phyloP scores from a whole-genome alignment of 2,329 filamentous ascomycete genomes.

The Colletotrichum somersetense region DNA sequence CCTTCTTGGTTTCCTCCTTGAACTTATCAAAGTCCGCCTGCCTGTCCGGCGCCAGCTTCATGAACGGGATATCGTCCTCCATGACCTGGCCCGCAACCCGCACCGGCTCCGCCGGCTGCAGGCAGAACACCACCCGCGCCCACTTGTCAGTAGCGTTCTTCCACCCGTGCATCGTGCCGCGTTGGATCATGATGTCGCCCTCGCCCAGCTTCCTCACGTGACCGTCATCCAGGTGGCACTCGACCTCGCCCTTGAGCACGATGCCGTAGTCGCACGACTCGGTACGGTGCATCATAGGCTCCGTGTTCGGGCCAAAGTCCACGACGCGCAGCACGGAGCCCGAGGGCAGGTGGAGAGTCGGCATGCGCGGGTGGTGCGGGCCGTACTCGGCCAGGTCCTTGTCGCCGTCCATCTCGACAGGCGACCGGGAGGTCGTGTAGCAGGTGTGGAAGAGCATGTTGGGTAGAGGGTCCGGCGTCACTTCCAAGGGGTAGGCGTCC shows the following conservation, averaged over 20 bases:
- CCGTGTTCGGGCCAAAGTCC: slow-evolving; percentile 40
- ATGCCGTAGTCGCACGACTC: slow-evolving; percentile 61
- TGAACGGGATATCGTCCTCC: slow-evolving; percentile 38
- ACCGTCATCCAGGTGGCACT: slow-evolving; percentile 59
- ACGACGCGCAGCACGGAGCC: slow-evolving; percentile 40
- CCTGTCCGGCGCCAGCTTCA: slow-evolving; percentile 31
- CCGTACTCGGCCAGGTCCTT: slow-evolving; percentile 36
- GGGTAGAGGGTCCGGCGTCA: slow-evolving; percentile 34
- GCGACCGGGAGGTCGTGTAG: slow-evolving; percentile 42
- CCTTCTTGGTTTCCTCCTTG: slow-evolving; percentile 31
- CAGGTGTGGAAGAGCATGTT: slow-evolving; percentile 44
- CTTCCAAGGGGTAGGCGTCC: slow-evolving; percentile 41
- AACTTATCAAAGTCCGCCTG: slow-evolving; percentile 39
- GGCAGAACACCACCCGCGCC: slow-evolving; percentile 41
- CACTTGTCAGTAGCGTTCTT: slow-evolving; percentile 39
- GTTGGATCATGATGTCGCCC: slow-evolving; percentile 61
- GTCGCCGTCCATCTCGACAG: slow-evolving; percentile 37
- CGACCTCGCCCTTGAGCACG: slow-evolving; percentile 59
- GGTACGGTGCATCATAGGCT: slow-evolving; percentile 58
- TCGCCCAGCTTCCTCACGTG: slow-evolving; percentile 53
- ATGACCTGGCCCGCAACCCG: slow-evolving; percentile 32
- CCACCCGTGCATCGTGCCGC: slow-evolving; percentile 57
- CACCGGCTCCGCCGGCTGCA: slow-evolving; percentile 55
- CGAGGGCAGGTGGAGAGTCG: slow-evolving; percentile 35
- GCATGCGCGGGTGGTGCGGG: slow-evolving; percentile 38